A percentile compares a stretch with the other conserved stretches of the same genome.
These are phyloP conservation scores for Tetrastigma voinierianum DNA, from an alignment of 164 flowering plant genomes.

Conservation along the genomic window DNA sequence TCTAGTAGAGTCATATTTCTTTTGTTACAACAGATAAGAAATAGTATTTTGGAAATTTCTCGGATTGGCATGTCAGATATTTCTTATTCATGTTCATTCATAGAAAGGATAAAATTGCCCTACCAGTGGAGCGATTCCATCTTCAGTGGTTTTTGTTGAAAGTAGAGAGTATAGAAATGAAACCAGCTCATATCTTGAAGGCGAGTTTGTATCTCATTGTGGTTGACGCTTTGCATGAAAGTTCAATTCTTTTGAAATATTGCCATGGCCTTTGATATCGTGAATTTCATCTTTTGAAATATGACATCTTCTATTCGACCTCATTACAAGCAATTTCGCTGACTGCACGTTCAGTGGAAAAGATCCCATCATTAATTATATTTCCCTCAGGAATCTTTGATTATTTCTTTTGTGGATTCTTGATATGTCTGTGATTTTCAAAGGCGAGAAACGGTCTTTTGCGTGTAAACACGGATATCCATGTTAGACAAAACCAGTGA, in stretches of 20 bases:
- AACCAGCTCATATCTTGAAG: conserved; percentile 59
- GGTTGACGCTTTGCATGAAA: conserved; percentile 18
- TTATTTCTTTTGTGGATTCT: conserved; percentile 8
- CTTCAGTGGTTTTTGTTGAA: conserved; percentile 38
- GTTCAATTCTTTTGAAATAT: conserved; percentile 10
- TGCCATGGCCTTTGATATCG: conserved; percentile 14
- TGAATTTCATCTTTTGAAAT: conserved; percentile 18
- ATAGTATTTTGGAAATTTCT: no score
- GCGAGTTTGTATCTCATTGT: conserved; percentile 38
- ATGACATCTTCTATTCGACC: conserved; percentile 7
- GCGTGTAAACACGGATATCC: no score
- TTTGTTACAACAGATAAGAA: no score
- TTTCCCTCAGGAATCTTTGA: conserved; percentile 10
- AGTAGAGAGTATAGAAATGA: conserved; percentile 57
- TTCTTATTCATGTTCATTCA: no score
- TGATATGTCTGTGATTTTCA: conserved; percentile 24
- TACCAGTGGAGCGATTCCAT: conserved; percentile 28
- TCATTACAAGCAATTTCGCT: conserved; percentile 34
- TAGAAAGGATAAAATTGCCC: background rate
- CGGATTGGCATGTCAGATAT: no score
- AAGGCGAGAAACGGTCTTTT: conserved; percentile 54
- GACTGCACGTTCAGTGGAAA: conserved; percentile 17
- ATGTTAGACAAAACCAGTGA: no score
- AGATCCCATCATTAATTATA: conserved; percentile 16
- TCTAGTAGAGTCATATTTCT: no score